Evolutionary conservation across 768 basidiomycete species (phyloP), one percentile per base, ranked within the genome.

Genomic region (Termitomyces sp.): DNA sequence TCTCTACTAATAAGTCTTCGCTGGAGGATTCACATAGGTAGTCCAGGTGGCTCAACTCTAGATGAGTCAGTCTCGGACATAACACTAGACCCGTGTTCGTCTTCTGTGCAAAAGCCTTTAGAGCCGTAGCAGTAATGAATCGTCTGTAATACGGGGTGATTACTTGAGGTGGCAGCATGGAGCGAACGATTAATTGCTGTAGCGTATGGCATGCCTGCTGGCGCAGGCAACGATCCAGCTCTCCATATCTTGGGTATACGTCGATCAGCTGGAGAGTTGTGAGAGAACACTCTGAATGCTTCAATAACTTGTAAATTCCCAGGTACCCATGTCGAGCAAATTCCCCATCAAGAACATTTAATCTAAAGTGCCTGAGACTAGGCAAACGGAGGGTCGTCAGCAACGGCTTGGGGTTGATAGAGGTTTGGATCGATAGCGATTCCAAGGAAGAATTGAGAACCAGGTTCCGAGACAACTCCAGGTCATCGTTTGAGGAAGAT

Each of bases 1-100:
- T 49, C 1, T 21, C 10, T 16, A 43, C 10, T 16, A 43, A 4
- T 0, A 59, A 23, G 0, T 23, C 6, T 4, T 42, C 29, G 21
- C 14, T 19, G 23, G 17, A 2, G 3, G 1, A 7, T 17, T 31
- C 4, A 23, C 53, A 50, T n/a, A n/a, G n/a, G n/a, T n/a, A n/a
- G n/a, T n/a, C n/a, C n/a, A n/a, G n/a, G 14, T 45, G 2, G 11
- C 38, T 50, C 23, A 59, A 32, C 16, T 54, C 53, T 4, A 59
- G 2, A 1, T 0, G 2, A 4, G 2, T 23, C 16, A 59, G 32
- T 2, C 46, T n/a, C 5, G 46, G 58, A 40, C 47, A 59, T 5
- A 55, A 25, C 10, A 11, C 7, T 2, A 8, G 27, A 11, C 46
- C 38, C 4, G 14, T 12, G 17, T 12, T n/a, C 5, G 12, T 17